Conservation (phyloP, 2,329 filamentous ascomycete genomes). For the Leptographium galeiforme region DNA sequence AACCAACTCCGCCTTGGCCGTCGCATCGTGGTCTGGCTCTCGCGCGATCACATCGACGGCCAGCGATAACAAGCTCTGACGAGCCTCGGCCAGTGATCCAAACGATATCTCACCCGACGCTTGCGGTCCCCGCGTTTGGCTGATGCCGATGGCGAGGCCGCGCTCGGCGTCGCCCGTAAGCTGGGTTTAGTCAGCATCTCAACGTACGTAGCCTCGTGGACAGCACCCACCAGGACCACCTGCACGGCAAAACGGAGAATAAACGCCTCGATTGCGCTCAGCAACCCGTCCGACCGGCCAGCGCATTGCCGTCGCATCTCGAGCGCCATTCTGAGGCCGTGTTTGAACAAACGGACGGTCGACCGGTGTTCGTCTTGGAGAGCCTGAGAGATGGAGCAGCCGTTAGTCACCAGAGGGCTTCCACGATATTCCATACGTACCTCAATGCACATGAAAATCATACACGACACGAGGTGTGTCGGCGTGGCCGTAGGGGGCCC, state of each 20-base stretch:
- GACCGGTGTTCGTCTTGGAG: constrained; percentile 7
- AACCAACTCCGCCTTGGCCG: background rate
- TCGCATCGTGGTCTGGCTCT: too few relatives aligned
- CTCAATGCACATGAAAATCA: constrained; percentile 8
- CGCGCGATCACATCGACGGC: background rate
- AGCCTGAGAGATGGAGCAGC: background rate
- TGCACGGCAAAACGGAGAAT: constrained; percentile 7
- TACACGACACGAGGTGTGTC: constrained; percentile 7
- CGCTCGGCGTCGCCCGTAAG: constrained; percentile 3
- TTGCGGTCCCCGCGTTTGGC: background rate
- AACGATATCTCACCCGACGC: background rate
- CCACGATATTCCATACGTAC: too few relatives aligned
- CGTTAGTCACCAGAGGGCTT: too few relatives aligned
- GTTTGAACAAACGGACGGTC: constrained; percentile 6
- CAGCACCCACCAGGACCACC: constrained; percentile 1
- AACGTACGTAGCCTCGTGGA: background rate
- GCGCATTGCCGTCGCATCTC: background rate
- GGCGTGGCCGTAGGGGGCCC: background rate
- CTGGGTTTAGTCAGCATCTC: background rate
- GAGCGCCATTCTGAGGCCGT: constrained; percentile 4
- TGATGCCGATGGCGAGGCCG: background rate
- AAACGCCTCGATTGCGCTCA: constrained; percentile 4
- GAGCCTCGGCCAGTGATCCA: background rate
- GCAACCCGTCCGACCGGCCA: background rate
- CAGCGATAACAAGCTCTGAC: constrained; percentile 1